These are phyloP conservation scores for Beauveria caledonica DNA, from an alignment of 2,329 filamentous ascomycete genomes.

Conservation along the genomic window DNA sequence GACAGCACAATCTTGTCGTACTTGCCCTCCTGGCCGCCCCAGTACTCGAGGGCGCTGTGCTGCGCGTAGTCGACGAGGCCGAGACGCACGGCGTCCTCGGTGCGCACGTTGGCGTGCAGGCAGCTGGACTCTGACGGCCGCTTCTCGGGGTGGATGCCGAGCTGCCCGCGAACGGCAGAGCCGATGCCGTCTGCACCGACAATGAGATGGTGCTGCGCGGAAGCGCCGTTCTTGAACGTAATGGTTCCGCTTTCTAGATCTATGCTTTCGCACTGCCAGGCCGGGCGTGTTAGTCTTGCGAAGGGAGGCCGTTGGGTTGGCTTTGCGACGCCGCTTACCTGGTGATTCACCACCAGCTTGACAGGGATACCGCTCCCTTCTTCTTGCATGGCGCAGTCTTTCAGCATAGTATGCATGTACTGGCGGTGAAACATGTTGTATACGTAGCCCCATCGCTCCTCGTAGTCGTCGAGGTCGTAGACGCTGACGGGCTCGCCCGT, in stretches of 20 bases:
- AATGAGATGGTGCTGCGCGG: conserved; percentile 48
- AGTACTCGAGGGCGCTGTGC: conserved; percentile 57
- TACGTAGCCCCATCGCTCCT: conserved; percentile 54
- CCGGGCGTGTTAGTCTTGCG: background rate
- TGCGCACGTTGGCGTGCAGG: conserved; percentile 55
- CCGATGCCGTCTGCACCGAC: conserved; percentile 61
- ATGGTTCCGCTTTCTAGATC: conserved; percentile 42
- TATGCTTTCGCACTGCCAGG: conserved; percentile 37
- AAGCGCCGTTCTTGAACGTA: conserved; percentile 43
- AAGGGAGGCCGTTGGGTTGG: background rate
- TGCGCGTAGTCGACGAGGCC: conserved; percentile 56
- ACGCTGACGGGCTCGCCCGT: conserved; percentile 58
- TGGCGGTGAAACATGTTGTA: conserved; percentile 65
- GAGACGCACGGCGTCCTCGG: conserved; percentile 48
- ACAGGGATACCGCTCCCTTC: conserved; percentile 46
- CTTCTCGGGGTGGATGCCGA: conserved; percentile 55
- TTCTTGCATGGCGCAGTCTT: conserved; percentile 46
- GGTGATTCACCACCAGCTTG: conserved; percentile 48
- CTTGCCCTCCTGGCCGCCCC: conserved; percentile 56
- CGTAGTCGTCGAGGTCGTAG: conserved; percentile 56
- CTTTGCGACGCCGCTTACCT: conserved; percentile 23
- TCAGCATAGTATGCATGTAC: conserved; percentile 61
- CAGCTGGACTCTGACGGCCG: conserved; percentile 53
- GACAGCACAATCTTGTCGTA: conserved; percentile 65
- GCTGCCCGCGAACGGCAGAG: conserved; percentile 50